These are phyloP conservation scores for Aspergillus campestris DNA, from an alignment of 495 filamentous ascomycete genomes.

Conservation along the genomic window DNA sequence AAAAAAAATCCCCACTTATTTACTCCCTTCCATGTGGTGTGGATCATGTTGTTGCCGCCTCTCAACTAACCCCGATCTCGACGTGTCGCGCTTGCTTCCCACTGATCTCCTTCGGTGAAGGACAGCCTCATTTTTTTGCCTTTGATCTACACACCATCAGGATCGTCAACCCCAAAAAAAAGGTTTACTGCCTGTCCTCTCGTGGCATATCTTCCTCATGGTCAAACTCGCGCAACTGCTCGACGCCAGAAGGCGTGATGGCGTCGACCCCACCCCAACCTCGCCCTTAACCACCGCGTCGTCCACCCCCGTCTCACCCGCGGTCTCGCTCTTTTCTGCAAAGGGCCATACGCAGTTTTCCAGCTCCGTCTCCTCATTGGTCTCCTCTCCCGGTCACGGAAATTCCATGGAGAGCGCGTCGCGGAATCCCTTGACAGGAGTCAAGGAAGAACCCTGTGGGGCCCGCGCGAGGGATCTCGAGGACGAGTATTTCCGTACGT, in stretches of 20 bases:
- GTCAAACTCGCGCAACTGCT: constrained; percentile 21
- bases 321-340: constrained; percentile 34
- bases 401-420: constrained; percentile 44
- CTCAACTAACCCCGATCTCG: too few relatives aligned
- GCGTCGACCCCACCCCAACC: constrained; percentile 19
- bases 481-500: constrained; percentile 40
- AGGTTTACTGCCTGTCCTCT: too few relatives aligned
- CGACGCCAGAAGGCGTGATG: constrained; percentile 20
- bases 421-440: constrained; percentile 41
- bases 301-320: constrained; percentile 38
- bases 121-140: too few relatives aligned
- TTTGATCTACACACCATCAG: too few relatives aligned
- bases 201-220: constrained; percentile 11
- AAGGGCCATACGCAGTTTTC: constrained; percentile 35
- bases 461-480: constrained; percentile 35
- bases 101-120: too few relatives aligned
- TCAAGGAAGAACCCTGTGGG: constrained; percentile 43
- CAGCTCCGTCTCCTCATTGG: constrained; percentile 55
- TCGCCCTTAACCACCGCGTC: constrained; percentile 23
- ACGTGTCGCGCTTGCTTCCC: too few relatives aligned
- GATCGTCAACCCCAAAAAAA: too few relatives aligned
- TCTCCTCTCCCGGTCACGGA: constrained; percentile 41
- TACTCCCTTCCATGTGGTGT: too few relatives aligned
- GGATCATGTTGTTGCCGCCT: too few relatives aligned
- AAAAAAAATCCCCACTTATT: too few relatives aligned